Base-by-base conservation (phyloP, 768 basidiomycete species). In the Suillus weaverae region DNA sequence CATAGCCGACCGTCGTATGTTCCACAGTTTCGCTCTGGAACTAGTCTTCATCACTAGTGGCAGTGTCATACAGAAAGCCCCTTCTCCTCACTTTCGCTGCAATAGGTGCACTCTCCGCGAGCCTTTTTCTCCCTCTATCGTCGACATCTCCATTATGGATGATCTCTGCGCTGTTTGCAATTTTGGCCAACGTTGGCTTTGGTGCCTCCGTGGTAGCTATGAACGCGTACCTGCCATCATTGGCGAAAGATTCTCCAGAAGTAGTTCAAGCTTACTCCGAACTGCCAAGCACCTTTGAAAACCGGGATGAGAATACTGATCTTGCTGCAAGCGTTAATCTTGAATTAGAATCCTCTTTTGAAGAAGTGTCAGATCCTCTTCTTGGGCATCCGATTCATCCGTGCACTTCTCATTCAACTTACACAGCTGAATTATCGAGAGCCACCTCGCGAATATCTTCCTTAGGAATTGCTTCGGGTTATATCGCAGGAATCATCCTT, bases 1-100 rank as follows among this genome's bases (percentile, higher is more conserved):
- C 18, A 88, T 97, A 62, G 97, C 96, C 1, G 94, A 99, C 77
- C 87, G 92, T 67, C 88, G 95, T 96, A 69, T 64, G 91, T 81
- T 50, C 48, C 39, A 2, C 22, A 0, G 8, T 30, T 36, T 26
- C 8, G 8, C 39, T 5, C 10, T 32, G 6, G 30, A 10, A 32
- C 11, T 13, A 30, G 50, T 59, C 48, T 65, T 32, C 67, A 53
- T n/a, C 60, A 67, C 16, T 64, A 43, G 39, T 44, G 11, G 62
- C 81, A 80, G 90, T 86, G 0, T 77, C 85, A 3, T 87, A 88
- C 69, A 87, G 97, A 39, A 96, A 96, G 72, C 82, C 82, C 3
- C 81, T 97, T 0, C 86, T 99, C 41, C 80, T 95, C 11, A 62
- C 77, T 3, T 96, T 96, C 69, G 95, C 92, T 1, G 72, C 85